phyloP scores from a whole-genome alignment of 1,284 basidiomycete species.

The Ganoderma boninense region DNA sequence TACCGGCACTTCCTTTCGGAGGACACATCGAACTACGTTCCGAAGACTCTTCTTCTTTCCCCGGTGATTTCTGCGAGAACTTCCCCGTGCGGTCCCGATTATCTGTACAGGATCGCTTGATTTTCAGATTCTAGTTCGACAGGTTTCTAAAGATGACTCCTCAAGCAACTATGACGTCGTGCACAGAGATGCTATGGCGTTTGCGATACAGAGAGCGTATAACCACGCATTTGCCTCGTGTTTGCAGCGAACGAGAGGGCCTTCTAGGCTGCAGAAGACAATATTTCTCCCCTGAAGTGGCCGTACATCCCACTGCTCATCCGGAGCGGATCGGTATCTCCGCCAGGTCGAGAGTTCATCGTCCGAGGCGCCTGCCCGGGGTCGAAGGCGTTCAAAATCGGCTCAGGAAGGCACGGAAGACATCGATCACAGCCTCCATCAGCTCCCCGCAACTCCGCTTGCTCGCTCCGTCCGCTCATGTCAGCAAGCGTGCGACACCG shows the following conservation, averaged over 20 bases:
- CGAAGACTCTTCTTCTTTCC: background rate
- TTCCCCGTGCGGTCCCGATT: background rate
- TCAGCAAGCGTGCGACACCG: slow-evolving; percentile 17
- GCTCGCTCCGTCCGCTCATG: slow-evolving; percentile 14
- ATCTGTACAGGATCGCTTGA: background rate
- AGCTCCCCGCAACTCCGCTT: slow-evolving; percentile 12
- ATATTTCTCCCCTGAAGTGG: background rate
- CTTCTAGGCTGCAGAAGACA: slow-evolving; percentile 18
- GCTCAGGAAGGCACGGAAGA: slow-evolving; percentile 9
- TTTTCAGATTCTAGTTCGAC: background rate
- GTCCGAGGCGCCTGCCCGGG: background rate
- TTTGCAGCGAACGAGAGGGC: slow-evolving; percentile 9
- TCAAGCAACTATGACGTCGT: background rate
- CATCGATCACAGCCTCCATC: slow-evolving; percentile 15
- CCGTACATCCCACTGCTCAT: slow-evolving; percentile 3
- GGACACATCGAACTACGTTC: background rate
- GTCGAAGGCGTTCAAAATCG: slow-evolving; percentile 17
- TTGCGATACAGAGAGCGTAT: slow-evolving; percentile 3
- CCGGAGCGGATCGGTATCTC: background rate
- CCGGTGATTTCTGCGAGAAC: background rate
- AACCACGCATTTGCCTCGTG: slow-evolving; percentile 24
- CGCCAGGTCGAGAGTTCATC: background rate
- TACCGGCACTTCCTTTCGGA: background rate
- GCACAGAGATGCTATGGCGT: slow-evolving; percentile 2
- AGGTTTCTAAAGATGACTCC: background rate